These are phyloP conservation scores for Liquidambar formosana DNA, from an alignment of 164 flowering plant species.

Conservation along the genomic window DNA sequence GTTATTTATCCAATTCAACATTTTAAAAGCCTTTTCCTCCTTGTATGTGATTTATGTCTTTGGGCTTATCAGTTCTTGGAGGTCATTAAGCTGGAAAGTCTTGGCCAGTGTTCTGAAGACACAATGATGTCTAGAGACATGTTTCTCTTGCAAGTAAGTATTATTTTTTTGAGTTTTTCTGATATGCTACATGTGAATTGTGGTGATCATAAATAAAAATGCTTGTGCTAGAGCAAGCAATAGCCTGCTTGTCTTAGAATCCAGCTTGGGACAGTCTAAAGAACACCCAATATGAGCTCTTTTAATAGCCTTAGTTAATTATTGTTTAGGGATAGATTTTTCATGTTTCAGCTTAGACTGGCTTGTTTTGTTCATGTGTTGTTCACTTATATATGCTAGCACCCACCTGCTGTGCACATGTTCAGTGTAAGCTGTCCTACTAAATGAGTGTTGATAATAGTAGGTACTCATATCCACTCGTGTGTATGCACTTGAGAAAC, in stretches of 20 bases:
- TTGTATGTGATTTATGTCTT: not conserved
- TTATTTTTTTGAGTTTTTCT: not conserved
- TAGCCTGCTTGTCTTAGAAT: not conserved
- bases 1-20: too few species aligned
- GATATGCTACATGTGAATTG: not conserved
- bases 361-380: too few species aligned
- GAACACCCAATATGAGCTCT: too few species aligned
- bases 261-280: too few species aligned
- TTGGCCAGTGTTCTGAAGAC: conserved; percentile 69
- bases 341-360: too few species aligned
- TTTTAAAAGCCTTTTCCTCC: not conserved
- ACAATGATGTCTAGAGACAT: conserved; percentile 70
- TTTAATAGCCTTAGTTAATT: too few species aligned
- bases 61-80: conserved; percentile 63
- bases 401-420: too few species aligned
- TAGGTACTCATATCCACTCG: not conserved
- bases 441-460: not conserved
- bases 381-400: too few species aligned
- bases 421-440: too few species aligned
- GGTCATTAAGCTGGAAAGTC: conserved; percentile 82
- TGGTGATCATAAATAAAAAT: not conserved
- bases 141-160: conserved; percentile 81
- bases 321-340: too few species aligned
- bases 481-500: not conserved
- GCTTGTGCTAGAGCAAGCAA: not conserved